Evolutionary conservation across 2,329 filamentous ascomycete genomes (phyloP).

Genomic region (Stemphylium beticola): DNA sequence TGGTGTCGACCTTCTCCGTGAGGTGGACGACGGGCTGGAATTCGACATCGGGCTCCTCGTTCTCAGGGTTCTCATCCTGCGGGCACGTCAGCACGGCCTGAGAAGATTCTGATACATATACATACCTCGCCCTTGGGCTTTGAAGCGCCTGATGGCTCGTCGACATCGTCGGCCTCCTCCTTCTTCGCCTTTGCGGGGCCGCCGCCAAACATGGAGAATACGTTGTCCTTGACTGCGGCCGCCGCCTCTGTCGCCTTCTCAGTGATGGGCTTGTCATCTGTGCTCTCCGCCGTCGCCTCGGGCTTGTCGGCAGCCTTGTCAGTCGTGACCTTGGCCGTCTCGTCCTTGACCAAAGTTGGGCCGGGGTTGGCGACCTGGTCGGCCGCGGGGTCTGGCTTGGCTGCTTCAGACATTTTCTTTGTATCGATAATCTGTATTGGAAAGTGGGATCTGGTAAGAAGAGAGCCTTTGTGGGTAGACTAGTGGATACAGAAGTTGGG

Average conservation of each 20-base stretch:
- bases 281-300: slow-evolving; percentile 32
- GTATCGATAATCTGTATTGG: slow-evolving; percentile 7
- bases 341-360: slow-evolving; percentile 50
- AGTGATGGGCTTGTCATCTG: slow-evolving; percentile 60
- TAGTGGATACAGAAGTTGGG: slow-evolving; percentile 1
- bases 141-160: slow-evolving; percentile 87
- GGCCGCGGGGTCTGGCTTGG: slow-evolving; percentile 51
- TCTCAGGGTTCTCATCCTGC: slow-evolving; percentile 78
- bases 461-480: slow-evolving; percentile 20
- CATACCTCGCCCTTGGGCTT: slow-evolving; percentile 56
- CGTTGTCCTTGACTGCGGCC: slow-evolving; percentile 59
- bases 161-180: slow-evolving; percentile 70
- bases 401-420: slow-evolving; percentile 46
- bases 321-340: slow-evolving; percentile 54
- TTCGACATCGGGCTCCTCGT: slow-evolving; percentile 91
- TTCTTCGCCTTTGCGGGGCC: slow-evolving; percentile 96
- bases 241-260: slow-evolving; percentile 49
- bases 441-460: slow-evolving; percentile 3
- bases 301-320: slow-evolving; percentile 42
- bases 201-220: slow-evolving; percentile 99
- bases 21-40: slow-evolving; percentile 97
- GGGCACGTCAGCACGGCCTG: slow-evolving; percentile 18
- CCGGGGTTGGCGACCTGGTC: slow-evolving; percentile 49
- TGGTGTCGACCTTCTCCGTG: slow-evolving; percentile 94
- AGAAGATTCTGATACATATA: background rate